Percentiles rank a stretch among this genome's conserved stretches.
Conservation (phyloP, 192 early-diverging fungal genomes). For the Linnemannia zychae region DNA sequence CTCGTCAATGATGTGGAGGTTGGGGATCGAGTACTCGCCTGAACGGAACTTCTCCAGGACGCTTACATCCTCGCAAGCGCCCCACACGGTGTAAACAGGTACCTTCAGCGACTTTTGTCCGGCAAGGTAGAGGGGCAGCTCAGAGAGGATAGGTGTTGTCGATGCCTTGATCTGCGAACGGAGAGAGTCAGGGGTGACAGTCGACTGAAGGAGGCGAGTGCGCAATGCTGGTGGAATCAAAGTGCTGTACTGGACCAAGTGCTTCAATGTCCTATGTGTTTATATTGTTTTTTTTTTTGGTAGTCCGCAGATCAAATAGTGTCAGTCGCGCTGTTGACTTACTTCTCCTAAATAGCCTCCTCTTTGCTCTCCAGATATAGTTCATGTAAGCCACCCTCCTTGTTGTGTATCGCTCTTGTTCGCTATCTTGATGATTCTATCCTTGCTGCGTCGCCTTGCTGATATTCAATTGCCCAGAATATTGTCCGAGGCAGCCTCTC, state of each 20-base stretch:
- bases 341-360: no score
- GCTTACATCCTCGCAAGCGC: conserved; percentile 71
- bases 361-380: background rate
- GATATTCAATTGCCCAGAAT: background rate
- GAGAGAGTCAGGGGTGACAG: conserved; percentile 55
- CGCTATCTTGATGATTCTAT: background rate
- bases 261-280: conserved; percentile 65
- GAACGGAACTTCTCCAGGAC: conserved; percentile 69
- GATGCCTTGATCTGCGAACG: conserved; percentile 59
- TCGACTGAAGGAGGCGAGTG: conserved; percentile 52
- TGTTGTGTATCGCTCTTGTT: background rate
- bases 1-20: conserved; percentile 70
- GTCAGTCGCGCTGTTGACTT: background rate
- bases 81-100: conserved; percentile 74
- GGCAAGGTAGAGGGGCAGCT: conserved; percentile 62
- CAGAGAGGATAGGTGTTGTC: conserved; percentile 60
- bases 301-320: background rate
- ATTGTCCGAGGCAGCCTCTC: background rate
- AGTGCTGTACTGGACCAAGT: conserved; percentile 70
- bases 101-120: conserved; percentile 62
- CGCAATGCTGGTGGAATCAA: conserved; percentile 61
- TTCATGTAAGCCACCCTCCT: background rate
- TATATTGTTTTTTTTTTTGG: background rate
- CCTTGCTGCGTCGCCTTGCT: no score
- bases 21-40: conserved; percentile 61